Base-by-base conservation (phyloP, 176 grass and related monocot genomes). In the Guadua angustifolia region DNA sequence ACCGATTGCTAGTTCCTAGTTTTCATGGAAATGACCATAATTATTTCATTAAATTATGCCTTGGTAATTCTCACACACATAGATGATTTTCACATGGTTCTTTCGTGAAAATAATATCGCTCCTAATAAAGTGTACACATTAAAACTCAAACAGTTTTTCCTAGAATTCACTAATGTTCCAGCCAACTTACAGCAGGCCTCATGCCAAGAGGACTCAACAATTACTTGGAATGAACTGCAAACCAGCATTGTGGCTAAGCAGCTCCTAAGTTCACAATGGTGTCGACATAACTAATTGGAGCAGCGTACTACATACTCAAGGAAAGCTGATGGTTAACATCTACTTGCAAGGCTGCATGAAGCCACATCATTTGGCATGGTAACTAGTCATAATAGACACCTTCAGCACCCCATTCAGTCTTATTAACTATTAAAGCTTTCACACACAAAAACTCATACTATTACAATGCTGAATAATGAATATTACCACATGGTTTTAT, bases 361-460 rank as follows among this genome's bases (percentile, higher is more conserved):
- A 88, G 7, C 49, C 4, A 29, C 42, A 68, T 68, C 19, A 45
- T 67, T 88, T 79, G 49, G 51, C 62, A 74, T 11, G 5, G 17
- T 59, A 63, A 67, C 38, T 29, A 65, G 12, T 19, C 4, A 73
- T 18, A 73, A 72, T 13, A 66, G 12, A 81, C 10, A 18, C 19
- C 4, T 50, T 53, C 11, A 65, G 19, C 38, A 10, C 6, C 32
- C 5, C n/a, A 73, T 67, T 42, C n/a, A 78, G 66, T 15, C 29
- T 53, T 36, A 45, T 65, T 57, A 38, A 65, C 18, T 68, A 80
- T 44, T 69, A 56, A 57, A 47, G 6, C 66, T 26, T 71, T 29
- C 9, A 45, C 19, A 36, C 13, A 24, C 0, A 56, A n/a, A n/a
- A n/a, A n/a, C n/a, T n/a, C n/a, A 4, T 56, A 73, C 42, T 22